Base-by-base conservation (phyloP, 169 alveolate species). In the Eimeria necatrix region DNA sequence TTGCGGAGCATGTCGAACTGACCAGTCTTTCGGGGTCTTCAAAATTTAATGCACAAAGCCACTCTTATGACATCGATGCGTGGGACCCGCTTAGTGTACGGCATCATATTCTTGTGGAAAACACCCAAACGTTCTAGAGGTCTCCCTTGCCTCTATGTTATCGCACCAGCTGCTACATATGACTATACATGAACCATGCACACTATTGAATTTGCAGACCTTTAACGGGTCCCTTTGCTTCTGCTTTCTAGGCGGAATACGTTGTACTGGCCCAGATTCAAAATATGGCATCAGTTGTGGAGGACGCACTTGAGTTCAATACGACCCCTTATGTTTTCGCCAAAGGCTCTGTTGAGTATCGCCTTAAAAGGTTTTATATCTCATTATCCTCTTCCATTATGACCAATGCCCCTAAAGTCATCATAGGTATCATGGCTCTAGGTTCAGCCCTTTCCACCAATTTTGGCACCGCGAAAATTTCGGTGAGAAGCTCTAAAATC, bases 211-310 rank as follows among this genome's bases (percentile, higher is more conserved):
- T 32, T 32, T 32, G 41, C 41, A 32, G 41, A 32, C 41, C 41
- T 59, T 59, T 59, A 59, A 16, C 70, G n/a, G 18, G 24, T 4
- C 24, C 24, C 18, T 85, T 60, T 61, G 68, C 81, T 60, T 32
- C 24, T 46, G 80, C 7, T 60, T 60, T 48, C 51, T n/a, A 85
- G 93, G n/a, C 60, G 3, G 53, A 85, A 49, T 85, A 59, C 26
- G 68, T 61, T 59, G 81, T 61, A 26, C 93, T 85, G 49, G 46
- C 52, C 49, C 93, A 85, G 51, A 85, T 85, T 53, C 93, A 85
- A 60, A 85, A 85, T 60, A 85, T 85, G 93, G 81, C 60, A 10
- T 4, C 64, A 0, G 22, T 85, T 61, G 81, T 32, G n/a, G 81
- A 85, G 24, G 24, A 20, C 3, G 93, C 93, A 61, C 1, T 80